These are phyloP conservation scores for Clathrus columnatus DNA, from an alignment of 768 basidiomycete species.

Conservation along the genomic window DNA sequence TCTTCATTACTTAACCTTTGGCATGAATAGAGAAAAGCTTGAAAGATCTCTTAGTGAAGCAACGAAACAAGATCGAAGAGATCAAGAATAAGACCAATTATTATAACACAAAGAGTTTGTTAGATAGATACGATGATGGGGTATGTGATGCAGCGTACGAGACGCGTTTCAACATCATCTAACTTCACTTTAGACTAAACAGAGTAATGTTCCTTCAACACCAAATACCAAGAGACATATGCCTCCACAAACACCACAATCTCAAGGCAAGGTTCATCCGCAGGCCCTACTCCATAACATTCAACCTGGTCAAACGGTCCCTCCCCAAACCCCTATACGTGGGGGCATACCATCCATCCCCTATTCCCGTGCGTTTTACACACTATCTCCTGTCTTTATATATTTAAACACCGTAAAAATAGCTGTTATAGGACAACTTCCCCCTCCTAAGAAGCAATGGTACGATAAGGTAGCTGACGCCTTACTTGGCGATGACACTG, in stretches of 20 bases:
- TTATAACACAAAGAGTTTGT: constrained; percentile 80
- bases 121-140: constrained; percentile 80
- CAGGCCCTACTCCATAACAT: not conserved
- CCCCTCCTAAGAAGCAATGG: constrained; percentile 63
- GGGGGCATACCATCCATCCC: not conserved
- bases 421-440: constrained; percentile 31
- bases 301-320: not conserved
- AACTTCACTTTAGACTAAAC: constrained; percentile 14
- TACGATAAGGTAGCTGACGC: constrained; percentile 85
- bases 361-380: constrained; percentile 4
- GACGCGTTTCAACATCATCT: constrained; percentile 23
- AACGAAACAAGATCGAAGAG: constrained; percentile 82
- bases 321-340: not conserved
- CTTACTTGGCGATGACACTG: constrained; percentile 73
- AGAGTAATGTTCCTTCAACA: constrained; percentile 26
- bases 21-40: constrained; percentile 62
- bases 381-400: not conserved
- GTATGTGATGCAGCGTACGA: constrained; percentile 32
- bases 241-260: constrained; percentile 14
- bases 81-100: constrained; percentile 98
- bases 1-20: not conserved
- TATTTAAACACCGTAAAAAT: not conserved
- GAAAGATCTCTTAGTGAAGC: constrained; percentile 61
- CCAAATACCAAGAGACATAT: constrained; percentile 10
- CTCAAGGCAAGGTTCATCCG: constrained; percentile 15